Conservation (phyloP, 257 asterid genomes). For the Lycium barbarum region DNA sequence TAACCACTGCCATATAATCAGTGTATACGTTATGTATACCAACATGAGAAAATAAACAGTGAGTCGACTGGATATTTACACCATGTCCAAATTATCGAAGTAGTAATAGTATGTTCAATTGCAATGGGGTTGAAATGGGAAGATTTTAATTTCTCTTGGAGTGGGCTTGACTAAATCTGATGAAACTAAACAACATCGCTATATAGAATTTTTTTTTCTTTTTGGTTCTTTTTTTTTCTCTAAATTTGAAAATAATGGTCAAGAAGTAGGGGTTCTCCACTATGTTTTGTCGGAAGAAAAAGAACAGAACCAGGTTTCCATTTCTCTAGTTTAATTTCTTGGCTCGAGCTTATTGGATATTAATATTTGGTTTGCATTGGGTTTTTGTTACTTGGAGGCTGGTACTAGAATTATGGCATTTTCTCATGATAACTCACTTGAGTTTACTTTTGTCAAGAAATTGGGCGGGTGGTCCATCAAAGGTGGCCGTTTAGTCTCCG, state of each 20-base stretch:
- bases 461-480: no score
- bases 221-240: constrained; percentile 3
- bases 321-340: not conserved
- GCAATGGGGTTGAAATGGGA: not conserved
- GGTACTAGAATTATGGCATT: not conserved
- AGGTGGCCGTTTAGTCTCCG: not conserved
- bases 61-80: not conserved
- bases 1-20: not conserved
- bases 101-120: not conserved
- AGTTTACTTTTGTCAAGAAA: not conserved
- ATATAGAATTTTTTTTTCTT: not conserved
- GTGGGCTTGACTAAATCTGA: constrained; percentile 24
- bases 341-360: constrained; percentile 11
- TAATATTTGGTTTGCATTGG: not conserved
- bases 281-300: constrained; percentile 27
- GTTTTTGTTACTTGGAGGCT: not conserved
- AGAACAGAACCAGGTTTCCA: not conserved
- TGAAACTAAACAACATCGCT: not conserved
- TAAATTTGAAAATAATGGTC: constrained; percentile 24
- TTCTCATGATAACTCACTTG: not conserved
- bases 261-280: constrained; percentile 31
- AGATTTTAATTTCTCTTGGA: not conserved
- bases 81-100: not conserved
- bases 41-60: not conserved
- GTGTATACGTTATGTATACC: not conserved